These are phyloP conservation scores for Plantago ovata DNA, from an alignment of 257 asterid species.

Conservation along the genomic window DNA sequence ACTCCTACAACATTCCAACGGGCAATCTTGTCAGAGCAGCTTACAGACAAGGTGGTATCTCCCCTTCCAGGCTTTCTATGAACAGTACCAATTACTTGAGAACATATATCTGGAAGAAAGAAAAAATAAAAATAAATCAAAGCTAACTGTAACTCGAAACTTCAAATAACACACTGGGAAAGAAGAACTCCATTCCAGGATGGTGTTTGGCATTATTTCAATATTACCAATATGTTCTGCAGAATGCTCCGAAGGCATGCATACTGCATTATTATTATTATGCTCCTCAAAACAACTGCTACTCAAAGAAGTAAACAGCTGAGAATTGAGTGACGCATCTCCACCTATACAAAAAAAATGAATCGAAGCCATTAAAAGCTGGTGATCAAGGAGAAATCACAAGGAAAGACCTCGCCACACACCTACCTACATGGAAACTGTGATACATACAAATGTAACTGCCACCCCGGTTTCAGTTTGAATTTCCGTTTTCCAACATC, in stretches of 20 bases:
- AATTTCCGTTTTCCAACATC: conserved; percentile 34
- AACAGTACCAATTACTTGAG: conserved; percentile 53
- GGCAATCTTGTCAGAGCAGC: conserved; percentile 98
- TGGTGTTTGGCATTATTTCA: conserved; percentile 1
- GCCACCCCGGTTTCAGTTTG: conserved; percentile 53
- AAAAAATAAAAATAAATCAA: conserved; percentile 7
- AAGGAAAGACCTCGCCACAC: conserved; percentile 17
- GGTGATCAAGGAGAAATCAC: conserved; percentile 8
- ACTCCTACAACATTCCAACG: conserved; percentile 94
- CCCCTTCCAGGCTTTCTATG: conserved; percentile 98
- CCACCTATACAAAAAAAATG: conserved; percentile 60
- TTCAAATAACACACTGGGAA: background rate
- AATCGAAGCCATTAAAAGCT: conserved; percentile 5
- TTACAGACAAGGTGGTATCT: conserved; percentile 84
- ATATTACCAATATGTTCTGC: conserved; percentile 37
- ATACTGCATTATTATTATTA: conserved; percentile 21
- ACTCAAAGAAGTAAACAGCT: conserved; percentile 34
- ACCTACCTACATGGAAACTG: conserved; percentile 80
- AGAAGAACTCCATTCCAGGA: conserved; percentile 6
- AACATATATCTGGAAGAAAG: conserved; percentile 30
- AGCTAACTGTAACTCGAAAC: conserved; percentile 11
- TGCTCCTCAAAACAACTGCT: conserved; percentile 17
- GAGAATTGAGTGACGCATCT: conserved; percentile 48
- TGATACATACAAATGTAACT: conserved; percentile 77
- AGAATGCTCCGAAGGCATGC: conserved; percentile 22